Evolutionary conservation across 2,329 filamentous ascomycete species (phyloP).

Genomic region (Rutstroemia sp.): DNA sequence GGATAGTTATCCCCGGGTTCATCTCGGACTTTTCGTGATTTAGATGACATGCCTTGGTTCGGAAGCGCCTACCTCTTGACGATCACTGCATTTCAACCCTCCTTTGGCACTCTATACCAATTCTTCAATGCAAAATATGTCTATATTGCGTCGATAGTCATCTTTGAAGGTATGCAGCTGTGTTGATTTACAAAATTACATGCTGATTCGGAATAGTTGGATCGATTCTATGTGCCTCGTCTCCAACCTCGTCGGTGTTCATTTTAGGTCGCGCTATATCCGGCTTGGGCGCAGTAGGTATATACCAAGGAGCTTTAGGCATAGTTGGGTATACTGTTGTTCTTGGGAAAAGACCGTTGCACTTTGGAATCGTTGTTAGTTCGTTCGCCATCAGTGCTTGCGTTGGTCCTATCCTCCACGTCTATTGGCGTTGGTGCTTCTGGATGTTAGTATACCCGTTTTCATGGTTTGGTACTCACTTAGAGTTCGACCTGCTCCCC

Average conservation of each 20-base stretch:
- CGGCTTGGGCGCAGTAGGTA: slow-evolving; percentile 40
- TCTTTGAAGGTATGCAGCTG: background rate
- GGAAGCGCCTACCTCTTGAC: slow-evolving; percentile 31
- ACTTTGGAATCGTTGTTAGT: slow-evolving; percentile 9
- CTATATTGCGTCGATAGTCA: slow-evolving; percentile 17
- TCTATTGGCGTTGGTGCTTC: too few species aligned
- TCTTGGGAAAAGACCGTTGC: slow-evolving; percentile 3
- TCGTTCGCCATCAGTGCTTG: slow-evolving; percentile 1
- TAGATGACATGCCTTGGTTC: slow-evolving; percentile 40
- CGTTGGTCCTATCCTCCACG: slow-evolving; percentile 43
- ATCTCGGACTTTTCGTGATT: slow-evolving; percentile 41
- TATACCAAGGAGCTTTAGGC: slow-evolving; percentile 41
- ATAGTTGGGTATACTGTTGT: slow-evolving; percentile 37
- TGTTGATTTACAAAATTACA: background rate
- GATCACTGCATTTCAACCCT: slow-evolving; percentile 24
- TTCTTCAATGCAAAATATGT: slow-evolving; percentile 20
- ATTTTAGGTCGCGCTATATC: slow-evolving; percentile 41
- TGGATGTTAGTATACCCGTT: too few species aligned
- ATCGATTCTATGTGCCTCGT: slow-evolving; percentile 39
- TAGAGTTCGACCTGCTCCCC: too few species aligned
- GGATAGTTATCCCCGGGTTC: slow-evolving; percentile 41
- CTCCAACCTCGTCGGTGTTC: slow-evolving; percentile 35
- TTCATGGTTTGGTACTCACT: too few species aligned
- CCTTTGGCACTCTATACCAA: slow-evolving; percentile 14
- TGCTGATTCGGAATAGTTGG: slow-evolving; percentile 25